Percentiles rank a stretch among this genome's conserved stretches.
These are phyloP conservation scores for Melastoma malabathricum DNA, from an alignment of 345 rosid species.

Conservation along the genomic window DNA sequence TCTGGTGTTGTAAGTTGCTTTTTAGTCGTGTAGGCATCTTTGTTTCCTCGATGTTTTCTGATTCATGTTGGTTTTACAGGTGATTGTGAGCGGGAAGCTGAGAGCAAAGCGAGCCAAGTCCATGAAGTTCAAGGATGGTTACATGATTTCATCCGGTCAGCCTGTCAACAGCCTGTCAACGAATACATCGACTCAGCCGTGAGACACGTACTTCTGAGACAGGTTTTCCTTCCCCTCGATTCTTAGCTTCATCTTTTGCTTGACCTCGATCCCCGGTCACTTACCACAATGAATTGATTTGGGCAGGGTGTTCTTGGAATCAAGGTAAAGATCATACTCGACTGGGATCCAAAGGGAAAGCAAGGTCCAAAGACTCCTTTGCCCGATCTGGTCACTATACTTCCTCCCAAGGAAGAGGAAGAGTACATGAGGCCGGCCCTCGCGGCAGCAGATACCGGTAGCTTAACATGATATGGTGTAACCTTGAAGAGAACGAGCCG, in stretches of 20 bases:
- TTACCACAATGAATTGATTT: background rate
- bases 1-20: background rate
- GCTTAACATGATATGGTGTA: conserved; percentile 10
- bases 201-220: conserved; percentile 77
- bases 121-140: conserved; percentile 93
- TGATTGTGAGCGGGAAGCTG: conserved; percentile 86
- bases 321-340: conserved; percentile 82
- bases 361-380: conserved; percentile 61
- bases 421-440: conserved; percentile 10
- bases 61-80: conserved; percentile 20
- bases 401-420: conserved; percentile 66
- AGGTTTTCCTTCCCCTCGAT: conserved; percentile 23
- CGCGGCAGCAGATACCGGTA: conserved; percentile 20
- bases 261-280: background rate
- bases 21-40: background rate
- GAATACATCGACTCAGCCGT: conserved; percentile 91
- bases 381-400: conserved; percentile 75
- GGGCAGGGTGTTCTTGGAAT: conserved; percentile 76
- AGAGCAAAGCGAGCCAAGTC: conserved; percentile 87
- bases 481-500: too few relatives aligned
- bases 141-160: conserved; percentile 92
- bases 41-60: background rate
- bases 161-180: conserved; percentile 80
- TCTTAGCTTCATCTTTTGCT: background rate
- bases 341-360: conserved; percentile 85